Evolutionary conservation across 1,284 basidiomycete species (phyloP).

Genomic region (Cryptococcus hybrid): DNA sequence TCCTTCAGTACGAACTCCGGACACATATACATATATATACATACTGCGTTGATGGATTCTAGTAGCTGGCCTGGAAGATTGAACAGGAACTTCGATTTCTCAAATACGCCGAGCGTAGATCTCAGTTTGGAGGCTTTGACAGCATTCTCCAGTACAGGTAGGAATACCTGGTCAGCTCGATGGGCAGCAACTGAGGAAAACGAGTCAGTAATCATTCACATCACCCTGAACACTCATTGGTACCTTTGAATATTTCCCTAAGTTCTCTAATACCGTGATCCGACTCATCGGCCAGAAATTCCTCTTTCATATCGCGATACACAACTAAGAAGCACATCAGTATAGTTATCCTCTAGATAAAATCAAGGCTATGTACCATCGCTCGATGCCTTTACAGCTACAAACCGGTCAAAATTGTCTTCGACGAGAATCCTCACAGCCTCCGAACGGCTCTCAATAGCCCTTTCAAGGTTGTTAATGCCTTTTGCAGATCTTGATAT

Average conservation of each 20-base stretch:
- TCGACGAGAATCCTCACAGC: constrained; percentile 93
- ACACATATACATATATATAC: constrained; percentile 37
- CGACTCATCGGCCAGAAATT: constrained; percentile 68
- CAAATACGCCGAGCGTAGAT: constrained; percentile 91
- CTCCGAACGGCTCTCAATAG: constrained; percentile 84
- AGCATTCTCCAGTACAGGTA: constrained; percentile 93
- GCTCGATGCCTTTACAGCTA: constrained; percentile 93
- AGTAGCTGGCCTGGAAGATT: constrained; percentile 91
- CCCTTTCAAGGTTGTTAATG: constrained; percentile 66
- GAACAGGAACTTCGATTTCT: constrained; percentile 97
- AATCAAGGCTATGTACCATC: constrained; percentile 63
- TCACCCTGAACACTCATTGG: constrained; percentile 19
- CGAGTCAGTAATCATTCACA: not conserved
- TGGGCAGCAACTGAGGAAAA: constrained; percentile 58
- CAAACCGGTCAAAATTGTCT: constrained; percentile 97
- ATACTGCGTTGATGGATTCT: constrained; percentile 81
- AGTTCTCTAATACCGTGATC: constrained; percentile 84
- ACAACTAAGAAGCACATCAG: constrained; percentile 59
- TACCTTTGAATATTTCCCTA: constrained; percentile 79
- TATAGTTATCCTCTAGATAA: not conserved
- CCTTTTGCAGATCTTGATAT: constrained; percentile 84
- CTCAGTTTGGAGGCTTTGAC: constrained; percentile 91
- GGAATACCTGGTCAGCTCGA: constrained; percentile 93
- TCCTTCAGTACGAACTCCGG: not conserved
- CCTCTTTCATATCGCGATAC: constrained; percentile 89